These are phyloP conservation scores for Pseudomicrostroma phylloplanum DNA, from an alignment of 1,284 basidiomycete species.

Conservation along the genomic window DNA sequence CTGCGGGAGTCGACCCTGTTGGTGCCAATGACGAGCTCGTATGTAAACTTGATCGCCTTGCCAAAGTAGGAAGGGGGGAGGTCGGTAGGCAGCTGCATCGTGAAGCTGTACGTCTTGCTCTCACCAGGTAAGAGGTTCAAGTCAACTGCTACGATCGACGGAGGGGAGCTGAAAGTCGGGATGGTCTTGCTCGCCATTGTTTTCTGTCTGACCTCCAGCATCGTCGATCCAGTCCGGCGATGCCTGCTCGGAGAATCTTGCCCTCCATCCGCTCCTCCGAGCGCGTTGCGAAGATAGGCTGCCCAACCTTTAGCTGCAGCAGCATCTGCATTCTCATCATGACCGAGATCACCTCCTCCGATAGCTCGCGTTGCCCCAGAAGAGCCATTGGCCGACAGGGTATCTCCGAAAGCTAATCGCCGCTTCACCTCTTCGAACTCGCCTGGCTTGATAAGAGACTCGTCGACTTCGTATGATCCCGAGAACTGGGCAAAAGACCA, in stretches of 20 bases:
- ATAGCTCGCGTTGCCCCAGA: slow-evolving; percentile 28
- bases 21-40: slow-evolving; percentile 78
- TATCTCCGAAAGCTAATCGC: slow-evolving; percentile 41
- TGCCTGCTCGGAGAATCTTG: slow-evolving; percentile 18
- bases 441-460: slow-evolving; percentile 50
- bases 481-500: slow-evolving; percentile 78
- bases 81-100: slow-evolving; percentile 55
- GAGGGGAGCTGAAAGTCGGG: slow-evolving; percentile 73
- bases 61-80: slow-evolving; percentile 87
- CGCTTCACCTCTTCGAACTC: slow-evolving; percentile 52
- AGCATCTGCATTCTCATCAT: slow-evolving; percentile 16
- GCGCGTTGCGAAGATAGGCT: slow-evolving; percentile 18
- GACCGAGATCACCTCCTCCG: slow-evolving; percentile 39
- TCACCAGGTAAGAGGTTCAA: slow-evolving; percentile 69
- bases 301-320: slow-evolving; percentile 17
- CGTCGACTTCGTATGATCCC: slow-evolving; percentile 61
- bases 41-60: slow-evolving; percentile 73
- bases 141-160: slow-evolving; percentile 77
- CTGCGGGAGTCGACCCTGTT: slow-evolving; percentile 57
- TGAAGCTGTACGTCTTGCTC: slow-evolving; percentile 59
- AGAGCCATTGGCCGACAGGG: not conserved
- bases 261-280: slow-evolving; percentile 9
- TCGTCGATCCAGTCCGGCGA: slow-evolving; percentile 56
- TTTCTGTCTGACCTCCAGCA: slow-evolving; percentile 57
- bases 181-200: slow-evolving; percentile 56